Evolutionary conservation across 2,329 filamentous ascomycete genomes (phyloP), one percentile per base, ranked within the genome.

Genomic region (Fusarium sp.): DNA sequence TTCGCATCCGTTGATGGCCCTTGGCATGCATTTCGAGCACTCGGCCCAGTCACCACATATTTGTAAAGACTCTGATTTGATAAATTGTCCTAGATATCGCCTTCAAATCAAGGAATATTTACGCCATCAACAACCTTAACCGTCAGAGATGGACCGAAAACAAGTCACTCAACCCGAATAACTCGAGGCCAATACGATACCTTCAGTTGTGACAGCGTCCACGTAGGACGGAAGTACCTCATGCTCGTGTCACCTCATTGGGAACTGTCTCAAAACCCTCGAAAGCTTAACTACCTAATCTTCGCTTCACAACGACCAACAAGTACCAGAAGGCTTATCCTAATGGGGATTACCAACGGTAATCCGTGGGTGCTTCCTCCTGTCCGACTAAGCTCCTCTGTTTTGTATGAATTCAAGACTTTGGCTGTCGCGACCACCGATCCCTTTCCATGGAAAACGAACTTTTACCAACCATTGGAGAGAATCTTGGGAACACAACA

Each of bases 1-100:
- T 59, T 72, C 73, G 72, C 67, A 74, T 58, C 48, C 64, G 30
- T 67, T 48, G 34, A 74, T 70, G 67, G 64, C 57, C 40, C 22
- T 54, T 41, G n/a, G 29, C 16, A 70, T 34, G 45, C 74, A 57
- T 64, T 67, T 59, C 61, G 62, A 72, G 70, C 48, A 60, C 61
- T 41, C 29, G 46, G 6, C 65, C 72, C 65, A 71, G 64, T 68
- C 55, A 55, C n/a, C 44, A 57, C 61, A 76, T 73, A 3, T 65
- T 65, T 22, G 7, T 25, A 27, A 52, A 42, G 37, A 13, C 18
- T 27, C 25, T 22, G 37, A n/a, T 25, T 34, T 32, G 48, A 48
- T 30, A 30, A 34, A 60, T 45, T 11, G 13, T 18, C 14, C 29
- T 24, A 10, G n/a, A 29, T 6, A 40, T 44, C 20, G n/a, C 37